phyloP scores from a whole-genome alignment of 108 stramenopile species.

The Nitzschia inconspicua region DNA sequence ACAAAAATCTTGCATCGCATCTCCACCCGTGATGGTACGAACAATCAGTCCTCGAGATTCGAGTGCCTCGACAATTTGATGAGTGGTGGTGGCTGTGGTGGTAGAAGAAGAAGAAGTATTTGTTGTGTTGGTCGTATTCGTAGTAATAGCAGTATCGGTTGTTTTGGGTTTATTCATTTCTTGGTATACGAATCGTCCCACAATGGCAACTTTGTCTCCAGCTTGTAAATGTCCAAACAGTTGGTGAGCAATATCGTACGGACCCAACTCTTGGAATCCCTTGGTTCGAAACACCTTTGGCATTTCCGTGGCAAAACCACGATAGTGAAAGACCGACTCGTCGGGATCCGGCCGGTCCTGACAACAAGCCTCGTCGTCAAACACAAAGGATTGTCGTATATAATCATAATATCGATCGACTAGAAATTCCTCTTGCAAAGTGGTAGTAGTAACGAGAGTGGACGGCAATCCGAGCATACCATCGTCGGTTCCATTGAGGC shows the following conservation, averaged over 20 bases:
- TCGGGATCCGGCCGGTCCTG: constrained; percentile 1
- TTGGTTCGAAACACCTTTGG: constrained; percentile 19
- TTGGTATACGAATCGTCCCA: background rate
- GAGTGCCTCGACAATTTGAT: constrained; percentile 32
- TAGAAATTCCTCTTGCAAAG: constrained; percentile 13
- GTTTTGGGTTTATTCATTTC: no score
- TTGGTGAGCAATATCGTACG: constrained; percentile 25
- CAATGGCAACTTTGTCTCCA: constrained; percentile 45
- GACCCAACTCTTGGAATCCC: constrained; percentile 58
- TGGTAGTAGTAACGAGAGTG: background rate
- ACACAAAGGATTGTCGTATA: constrained; percentile 6
- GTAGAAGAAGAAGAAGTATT: no score
- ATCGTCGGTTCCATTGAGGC: no score
- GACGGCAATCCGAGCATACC: background rate
- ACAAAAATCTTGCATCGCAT: constrained; percentile 62
- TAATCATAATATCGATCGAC: constrained; percentile 20
- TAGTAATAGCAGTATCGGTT: no score
- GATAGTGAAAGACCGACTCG: constrained; percentile 46
- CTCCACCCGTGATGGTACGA: constrained; percentile 28
- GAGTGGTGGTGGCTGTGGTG: constrained; percentile 4
- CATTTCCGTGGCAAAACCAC: constrained; percentile 59
- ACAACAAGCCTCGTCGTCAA: constrained; percentile 26
- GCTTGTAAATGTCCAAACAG: constrained; percentile 36
- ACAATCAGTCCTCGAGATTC: constrained; percentile 35
- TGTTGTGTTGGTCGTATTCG: no score